Conservation (phyloP, 495 filamentous ascomycete species). For the Aspergillus carlsbadensis region DNA sequence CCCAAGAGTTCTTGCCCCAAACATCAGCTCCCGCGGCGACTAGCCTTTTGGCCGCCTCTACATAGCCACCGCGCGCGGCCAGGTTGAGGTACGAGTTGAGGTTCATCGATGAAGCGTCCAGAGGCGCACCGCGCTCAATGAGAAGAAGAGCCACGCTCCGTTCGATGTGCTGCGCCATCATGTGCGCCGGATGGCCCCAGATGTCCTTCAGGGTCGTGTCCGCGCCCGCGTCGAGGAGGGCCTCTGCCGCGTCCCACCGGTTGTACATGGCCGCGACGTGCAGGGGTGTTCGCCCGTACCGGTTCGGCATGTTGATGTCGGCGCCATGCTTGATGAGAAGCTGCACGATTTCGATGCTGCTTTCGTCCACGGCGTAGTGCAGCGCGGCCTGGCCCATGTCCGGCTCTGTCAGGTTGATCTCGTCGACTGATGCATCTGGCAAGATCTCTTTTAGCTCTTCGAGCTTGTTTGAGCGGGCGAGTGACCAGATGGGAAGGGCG, state of each 20-base stretch:
- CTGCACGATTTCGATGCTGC: not conserved
- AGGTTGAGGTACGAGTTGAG: not conserved
- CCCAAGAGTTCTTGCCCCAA: not conserved
- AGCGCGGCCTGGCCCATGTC: slow-evolving; percentile 13
- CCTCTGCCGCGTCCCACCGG: not conserved
- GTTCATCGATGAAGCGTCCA: not conserved
- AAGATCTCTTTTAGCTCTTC: not conserved
- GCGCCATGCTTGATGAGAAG: slow-evolving; percentile 5
- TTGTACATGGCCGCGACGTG: not conserved
- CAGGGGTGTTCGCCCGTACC: slow-evolving; percentile 7
- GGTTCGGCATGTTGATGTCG: slow-evolving; percentile 2
- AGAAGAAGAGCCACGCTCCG: not conserved
- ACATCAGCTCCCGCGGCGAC: slow-evolving; percentile 1
- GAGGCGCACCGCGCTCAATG: not conserved
- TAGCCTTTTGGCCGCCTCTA: not conserved
- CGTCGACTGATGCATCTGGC: not conserved
- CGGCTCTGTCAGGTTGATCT: slow-evolving; percentile 6
- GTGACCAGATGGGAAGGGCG: slow-evolving; percentile 6
- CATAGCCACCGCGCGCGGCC: not conserved
- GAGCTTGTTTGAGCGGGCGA: not conserved
- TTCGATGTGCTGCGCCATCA: not conserved
- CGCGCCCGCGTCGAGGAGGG: not conserved
- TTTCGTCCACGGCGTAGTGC: not conserved
- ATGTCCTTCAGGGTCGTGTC: not conserved
- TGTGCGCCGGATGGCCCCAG: not conserved